phyloP scores from a whole-genome alignment of 2,329 filamentous ascomycete genomes.

The Penicillium italicum region DNA sequence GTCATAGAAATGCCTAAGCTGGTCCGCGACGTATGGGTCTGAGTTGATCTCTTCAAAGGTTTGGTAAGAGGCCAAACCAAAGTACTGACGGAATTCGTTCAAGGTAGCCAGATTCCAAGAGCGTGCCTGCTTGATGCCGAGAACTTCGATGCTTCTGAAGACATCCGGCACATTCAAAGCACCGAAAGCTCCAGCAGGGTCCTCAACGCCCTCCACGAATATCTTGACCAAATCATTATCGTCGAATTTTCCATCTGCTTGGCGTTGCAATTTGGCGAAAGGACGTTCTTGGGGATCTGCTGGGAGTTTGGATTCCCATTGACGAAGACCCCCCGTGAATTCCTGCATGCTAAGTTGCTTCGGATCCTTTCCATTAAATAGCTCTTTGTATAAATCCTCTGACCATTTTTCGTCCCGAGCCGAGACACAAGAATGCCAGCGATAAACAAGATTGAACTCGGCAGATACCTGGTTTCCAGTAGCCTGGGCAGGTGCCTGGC shows the following conservation, averaged over 20 bases:
- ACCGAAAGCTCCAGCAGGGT: slow-evolving; percentile 59
- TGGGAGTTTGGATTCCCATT: slow-evolving; percentile 42
- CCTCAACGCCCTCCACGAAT: slow-evolving; percentile 58
- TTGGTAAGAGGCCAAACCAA: slow-evolving; percentile 49
- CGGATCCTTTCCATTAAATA: slow-evolving; percentile 43
- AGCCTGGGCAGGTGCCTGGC: slow-evolving; percentile 51
- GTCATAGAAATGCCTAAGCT: slow-evolving; percentile 48
- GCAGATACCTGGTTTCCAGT: slow-evolving; percentile 65
- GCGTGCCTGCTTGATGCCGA: slow-evolving; percentile 60
- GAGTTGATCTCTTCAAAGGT: slow-evolving; percentile 53
- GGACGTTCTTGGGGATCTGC: slow-evolving; percentile 48
- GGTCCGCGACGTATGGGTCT: slow-evolving; percentile 47
- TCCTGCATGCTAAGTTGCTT: slow-evolving; percentile 37
- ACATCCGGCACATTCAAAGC: slow-evolving; percentile 57
- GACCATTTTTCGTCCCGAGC: slow-evolving; percentile 61
- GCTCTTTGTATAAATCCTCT: slow-evolving; percentile 50
- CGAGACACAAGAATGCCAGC: slow-evolving; percentile 62
- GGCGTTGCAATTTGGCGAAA: slow-evolving; percentile 50
- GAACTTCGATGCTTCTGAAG: slow-evolving; percentile 59
- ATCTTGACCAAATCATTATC: slow-evolving; percentile 57
- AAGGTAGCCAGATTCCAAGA: slow-evolving; percentile 60
- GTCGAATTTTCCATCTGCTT: slow-evolving; percentile 51
- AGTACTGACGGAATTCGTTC: slow-evolving; percentile 55
- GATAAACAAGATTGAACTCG: slow-evolving; percentile 66
- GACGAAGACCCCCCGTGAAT: slow-evolving; percentile 38